Conservation (phyloP, 2,329 filamentous ascomycete species). For the Fusarium globosum region DNA sequence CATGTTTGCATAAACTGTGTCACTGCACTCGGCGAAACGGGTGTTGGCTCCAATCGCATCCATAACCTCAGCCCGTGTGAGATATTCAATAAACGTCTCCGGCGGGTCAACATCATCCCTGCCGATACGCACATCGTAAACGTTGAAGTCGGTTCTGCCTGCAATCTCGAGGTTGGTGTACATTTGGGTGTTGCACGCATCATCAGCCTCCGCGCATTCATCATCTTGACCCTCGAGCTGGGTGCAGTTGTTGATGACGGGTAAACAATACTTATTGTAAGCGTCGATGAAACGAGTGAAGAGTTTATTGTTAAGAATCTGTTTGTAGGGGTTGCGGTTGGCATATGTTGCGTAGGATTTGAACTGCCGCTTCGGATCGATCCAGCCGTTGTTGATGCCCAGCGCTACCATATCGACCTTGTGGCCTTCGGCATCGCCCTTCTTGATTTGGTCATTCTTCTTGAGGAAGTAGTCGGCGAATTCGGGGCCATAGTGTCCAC, state of each 20-base stretch:
- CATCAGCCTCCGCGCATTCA: conserved; percentile 44
- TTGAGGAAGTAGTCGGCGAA: conserved; percentile 66
- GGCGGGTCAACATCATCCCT: conserved; percentile 36
- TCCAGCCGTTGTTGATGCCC: conserved; percentile 68
- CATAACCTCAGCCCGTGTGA: conserved; percentile 41
- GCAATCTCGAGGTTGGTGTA: conserved; percentile 40
- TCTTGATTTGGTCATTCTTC: conserved; percentile 64
- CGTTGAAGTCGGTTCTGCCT: conserved; percentile 51
- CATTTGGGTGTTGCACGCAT: conserved; percentile 45
- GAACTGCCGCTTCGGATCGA: conserved; percentile 56
- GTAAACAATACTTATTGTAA: conserved; percentile 44
- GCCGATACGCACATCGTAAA: conserved; percentile 59
- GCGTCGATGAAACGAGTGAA: conserved; percentile 42
- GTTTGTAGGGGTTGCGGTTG: conserved; percentile 49
- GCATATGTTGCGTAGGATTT: conserved; percentile 49
- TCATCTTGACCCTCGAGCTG: conserved; percentile 37
- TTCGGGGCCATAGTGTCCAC: conserved; percentile 68
- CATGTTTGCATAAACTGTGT: conserved; percentile 41
- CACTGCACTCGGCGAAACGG: conserved; percentile 41
- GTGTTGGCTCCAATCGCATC: conserved; percentile 42
- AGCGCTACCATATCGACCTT: conserved; percentile 63
- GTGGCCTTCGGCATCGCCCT: conserved; percentile 54
- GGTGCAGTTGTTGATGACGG: conserved; percentile 41
- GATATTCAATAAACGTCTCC: conserved; percentile 39
- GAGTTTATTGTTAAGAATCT: conserved; percentile 41